phyloP scores from a whole-genome alignment of 371 early-diverging fungal species.

The Saksenaea vasiformis region DNA sequence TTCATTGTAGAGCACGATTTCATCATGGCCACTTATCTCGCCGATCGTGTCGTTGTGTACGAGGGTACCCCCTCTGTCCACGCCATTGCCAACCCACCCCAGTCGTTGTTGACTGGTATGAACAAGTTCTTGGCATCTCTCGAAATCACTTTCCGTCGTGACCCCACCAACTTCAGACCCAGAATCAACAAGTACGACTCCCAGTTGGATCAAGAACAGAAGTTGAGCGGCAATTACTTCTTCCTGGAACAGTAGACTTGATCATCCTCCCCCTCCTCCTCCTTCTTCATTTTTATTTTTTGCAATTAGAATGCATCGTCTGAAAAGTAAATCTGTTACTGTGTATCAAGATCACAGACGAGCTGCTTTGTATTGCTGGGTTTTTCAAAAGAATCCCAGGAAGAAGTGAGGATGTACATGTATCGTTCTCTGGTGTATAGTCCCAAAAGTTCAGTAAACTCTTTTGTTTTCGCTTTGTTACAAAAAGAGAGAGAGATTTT shows the following conservation, averaged over 20 bases:
- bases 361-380: background rate
- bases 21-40: conserved; percentile 99
- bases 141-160: conserved; percentile 99
- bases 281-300: background rate
- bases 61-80: conserved; percentile 92
- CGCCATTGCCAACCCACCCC: conserved; percentile 88
- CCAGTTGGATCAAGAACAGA: conserved; percentile 98
- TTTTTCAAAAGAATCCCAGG: background rate
- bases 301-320: background rate
- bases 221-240: conserved; percentile 92
- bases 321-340: background rate
- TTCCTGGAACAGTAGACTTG: conserved; percentile 75
- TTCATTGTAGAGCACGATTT: conserved; percentile 99
- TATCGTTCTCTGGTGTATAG: too few species aligned
- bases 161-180: conserved; percentile 98
- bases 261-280: conserved; percentile 2
- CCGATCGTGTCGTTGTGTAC: conserved; percentile 99
- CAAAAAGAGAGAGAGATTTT: too few species aligned
- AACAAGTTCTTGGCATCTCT: conserved; percentile 96
- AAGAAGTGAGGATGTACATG: too few species aligned
- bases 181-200: conserved; percentile 99
- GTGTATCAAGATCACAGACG: background rate
- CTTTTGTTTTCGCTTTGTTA: too few species aligned
- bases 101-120: conserved; percentile 96
- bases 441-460: background rate